Conservation (phyloP, 371 early-diverging fungal species). For the Mucor saturninus region DNA sequence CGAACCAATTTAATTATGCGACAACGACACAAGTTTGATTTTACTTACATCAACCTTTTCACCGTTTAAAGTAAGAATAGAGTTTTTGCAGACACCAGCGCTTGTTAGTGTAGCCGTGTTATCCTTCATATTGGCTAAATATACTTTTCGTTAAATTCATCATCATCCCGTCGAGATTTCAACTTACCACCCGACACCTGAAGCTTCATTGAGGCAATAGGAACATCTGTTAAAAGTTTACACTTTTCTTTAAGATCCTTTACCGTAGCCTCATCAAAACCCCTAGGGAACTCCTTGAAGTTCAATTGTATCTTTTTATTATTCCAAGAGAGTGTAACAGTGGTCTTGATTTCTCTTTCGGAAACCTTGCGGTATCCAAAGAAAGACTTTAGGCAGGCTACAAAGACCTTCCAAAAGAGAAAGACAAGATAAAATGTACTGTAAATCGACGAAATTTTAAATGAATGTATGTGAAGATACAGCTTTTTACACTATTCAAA, state of each 20-base stretch:
- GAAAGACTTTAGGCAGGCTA: slow-evolving; percentile 40
- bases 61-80: slow-evolving; percentile 56
- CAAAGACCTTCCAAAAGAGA: slow-evolving; percentile 34
- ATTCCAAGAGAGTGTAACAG: slow-evolving; percentile 43
- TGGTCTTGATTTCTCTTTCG: slow-evolving; percentile 38
- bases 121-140: slow-evolving; percentile 63
- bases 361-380: slow-evolving; percentile 44
- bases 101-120: slow-evolving; percentile 61
- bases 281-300: slow-evolving; percentile 40
- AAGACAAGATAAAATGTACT: slow-evolving; percentile 20
- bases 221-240: slow-evolving; percentile 49
- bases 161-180: background rate
- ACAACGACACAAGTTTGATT: background rate
- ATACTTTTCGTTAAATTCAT: background rate
- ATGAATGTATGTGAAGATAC: background rate
- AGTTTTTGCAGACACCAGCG: slow-evolving; percentile 57
- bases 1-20: background rate
- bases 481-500: no score
- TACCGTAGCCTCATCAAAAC: slow-evolving; percentile 45
- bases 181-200: slow-evolving; percentile 51
- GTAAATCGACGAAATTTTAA: slow-evolving; percentile 3
- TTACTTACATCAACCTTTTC: slow-evolving; percentile 58
- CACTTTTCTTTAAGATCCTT: slow-evolving; percentile 47
- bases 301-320: slow-evolving; percentile 35
- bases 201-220: slow-evolving; percentile 51